These are phyloP conservation scores for Colletotrichum plurivorum DNA, from an alignment of 2,329 filamentous ascomycete genomes.

Conservation along the genomic window DNA sequence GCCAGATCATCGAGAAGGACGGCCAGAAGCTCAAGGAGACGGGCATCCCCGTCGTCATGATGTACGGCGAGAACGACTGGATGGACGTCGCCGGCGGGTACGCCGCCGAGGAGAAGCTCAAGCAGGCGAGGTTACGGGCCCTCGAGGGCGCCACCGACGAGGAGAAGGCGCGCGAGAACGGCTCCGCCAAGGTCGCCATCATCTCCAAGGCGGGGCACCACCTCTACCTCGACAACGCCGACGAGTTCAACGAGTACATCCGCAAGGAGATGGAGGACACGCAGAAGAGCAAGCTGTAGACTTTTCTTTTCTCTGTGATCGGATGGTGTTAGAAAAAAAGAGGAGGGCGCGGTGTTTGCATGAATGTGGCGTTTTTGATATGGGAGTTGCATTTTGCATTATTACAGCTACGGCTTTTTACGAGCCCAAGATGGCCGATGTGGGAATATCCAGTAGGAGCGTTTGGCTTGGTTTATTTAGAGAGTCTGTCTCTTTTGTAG, in stretches of 20 bases:
- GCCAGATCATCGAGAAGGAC: slow-evolving; percentile 68
- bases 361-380: slow-evolving; percentile 22
- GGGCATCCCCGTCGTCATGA: slow-evolving; percentile 87
- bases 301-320: neutral
- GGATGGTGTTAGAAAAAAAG: neutral
- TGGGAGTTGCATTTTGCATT: slow-evolving; percentile 29
- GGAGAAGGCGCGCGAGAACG: slow-evolving; percentile 80
- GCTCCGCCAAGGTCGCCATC: slow-evolving; percentile 85
- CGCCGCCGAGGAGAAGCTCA: slow-evolving; percentile 84
- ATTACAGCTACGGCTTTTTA: slow-evolving; percentile 30
- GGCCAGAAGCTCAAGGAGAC: slow-evolving; percentile 60
- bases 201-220: slow-evolving; percentile 75
- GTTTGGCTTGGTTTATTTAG: slow-evolving; percentile 30
- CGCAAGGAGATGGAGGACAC: slow-evolving; percentile 69
- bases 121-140: slow-evolving; percentile 73
- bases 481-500: slow-evolving; percentile 22
- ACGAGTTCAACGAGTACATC: slow-evolving; percentile 69
- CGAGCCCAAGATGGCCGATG: slow-evolving; percentile 32
- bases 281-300: slow-evolving; percentile 29
- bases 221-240: slow-evolving; percentile 72
- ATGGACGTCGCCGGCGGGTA: slow-evolving; percentile 94
- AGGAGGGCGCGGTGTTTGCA: slow-evolving; percentile 4
- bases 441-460: slow-evolving; percentile 39
- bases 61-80: slow-evolving; percentile 99
- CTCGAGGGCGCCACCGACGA: slow-evolving; percentile 75